Conservation (phyloP, 768 basidiomycete species). For the Hysterangium stoloniferum region DNA sequence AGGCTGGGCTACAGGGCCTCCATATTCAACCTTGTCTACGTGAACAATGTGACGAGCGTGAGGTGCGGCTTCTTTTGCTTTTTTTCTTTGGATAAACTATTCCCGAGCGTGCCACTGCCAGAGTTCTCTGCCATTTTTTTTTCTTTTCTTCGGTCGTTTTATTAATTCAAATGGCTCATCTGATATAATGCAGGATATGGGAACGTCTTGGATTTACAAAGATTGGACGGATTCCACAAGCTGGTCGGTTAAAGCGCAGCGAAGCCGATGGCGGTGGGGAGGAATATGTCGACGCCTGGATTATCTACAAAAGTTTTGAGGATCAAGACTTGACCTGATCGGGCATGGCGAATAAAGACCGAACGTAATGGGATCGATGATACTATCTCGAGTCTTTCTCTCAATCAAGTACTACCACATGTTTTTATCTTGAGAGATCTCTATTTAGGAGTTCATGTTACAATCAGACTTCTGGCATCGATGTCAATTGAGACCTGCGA, state of each 20-base stretch:
- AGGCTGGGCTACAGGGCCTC: conserved; percentile 67
- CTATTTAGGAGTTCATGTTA: too few species aligned
- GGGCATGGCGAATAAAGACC: too few species aligned
- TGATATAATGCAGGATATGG: conserved; percentile 54
- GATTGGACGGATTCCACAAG: conserved; percentile 67
- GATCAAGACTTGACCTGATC: too few species aligned
- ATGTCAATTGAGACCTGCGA: too few species aligned
- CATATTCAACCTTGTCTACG: conserved; percentile 89
- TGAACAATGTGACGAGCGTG: conserved; percentile 70
- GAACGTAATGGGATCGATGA: too few species aligned
- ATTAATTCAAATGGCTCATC: neutral
- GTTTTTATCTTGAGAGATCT: too few species aligned
- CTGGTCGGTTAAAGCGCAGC: conserved; percentile 58
- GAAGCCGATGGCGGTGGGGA: conserved; percentile 57
- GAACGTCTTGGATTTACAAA: conserved; percentile 74
- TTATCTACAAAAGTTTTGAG: conserved; percentile 74
- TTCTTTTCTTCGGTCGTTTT: neutral
- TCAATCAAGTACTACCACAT: too few species aligned
- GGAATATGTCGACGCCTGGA: conserved; percentile 83
- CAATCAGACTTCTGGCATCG: too few species aligned
- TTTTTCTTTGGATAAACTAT: neutral
- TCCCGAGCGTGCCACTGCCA: neutral
- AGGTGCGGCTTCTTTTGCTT: conserved; percentile 34
- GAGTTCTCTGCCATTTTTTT: too few species aligned
- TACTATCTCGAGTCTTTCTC: too few species aligned